phyloP scores from a whole-genome alignment of 2,329 filamentous ascomycete species.

The Colletotrichum cordylinicola region DNA sequence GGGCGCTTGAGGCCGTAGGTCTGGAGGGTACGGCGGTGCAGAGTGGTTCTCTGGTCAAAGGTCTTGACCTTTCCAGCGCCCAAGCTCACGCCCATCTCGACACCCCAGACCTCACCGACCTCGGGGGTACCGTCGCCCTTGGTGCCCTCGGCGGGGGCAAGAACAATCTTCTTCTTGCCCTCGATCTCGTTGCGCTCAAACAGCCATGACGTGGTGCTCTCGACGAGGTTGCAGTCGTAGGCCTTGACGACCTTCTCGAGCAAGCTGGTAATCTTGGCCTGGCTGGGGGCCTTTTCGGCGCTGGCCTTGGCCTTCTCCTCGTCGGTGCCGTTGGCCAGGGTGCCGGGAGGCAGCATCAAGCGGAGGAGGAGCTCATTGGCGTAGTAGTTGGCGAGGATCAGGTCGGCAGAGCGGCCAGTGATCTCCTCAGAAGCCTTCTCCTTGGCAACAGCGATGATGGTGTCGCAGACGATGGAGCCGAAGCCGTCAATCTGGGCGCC shows the following conservation, averaged over 20 bases:
- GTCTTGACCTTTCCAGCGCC: constrained; percentile 95
- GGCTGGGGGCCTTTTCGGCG: constrained; percentile 80
- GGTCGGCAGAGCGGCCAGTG: constrained; percentile 81
- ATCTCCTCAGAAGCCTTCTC: constrained; percentile 68
- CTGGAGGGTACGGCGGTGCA: constrained; percentile 90
- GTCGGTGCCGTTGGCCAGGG: constrained; percentile 81
- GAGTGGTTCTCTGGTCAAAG: constrained; percentile 84
- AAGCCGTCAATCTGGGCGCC: constrained; percentile 98
- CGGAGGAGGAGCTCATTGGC: constrained; percentile 94
- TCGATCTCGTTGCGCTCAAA: constrained; percentile 99
- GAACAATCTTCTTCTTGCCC: constrained; percentile 95
- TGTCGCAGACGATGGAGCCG: constrained; percentile 94
- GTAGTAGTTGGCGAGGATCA: constrained; percentile 90
- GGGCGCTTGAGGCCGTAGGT: constrained; percentile 94
- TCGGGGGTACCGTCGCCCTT: constrained; percentile 92
- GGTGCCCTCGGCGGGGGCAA: constrained; percentile 83
- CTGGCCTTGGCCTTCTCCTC: constrained; percentile 96
- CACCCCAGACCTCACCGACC: constrained; percentile 94
- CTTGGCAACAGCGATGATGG: constrained; percentile 73
- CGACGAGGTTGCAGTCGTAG: constrained; percentile 91
- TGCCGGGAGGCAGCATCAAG: constrained; percentile 88
- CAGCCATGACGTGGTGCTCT: constrained; percentile 97
- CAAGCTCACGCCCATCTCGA: constrained; percentile 92
- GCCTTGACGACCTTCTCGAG: constrained; percentile 91
- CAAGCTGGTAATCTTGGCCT: constrained; percentile 84